Evolutionary conservation across 1,284 basidiomycete species (phyloP).

Genomic region (Cystobasidium slooffiae): DNA sequence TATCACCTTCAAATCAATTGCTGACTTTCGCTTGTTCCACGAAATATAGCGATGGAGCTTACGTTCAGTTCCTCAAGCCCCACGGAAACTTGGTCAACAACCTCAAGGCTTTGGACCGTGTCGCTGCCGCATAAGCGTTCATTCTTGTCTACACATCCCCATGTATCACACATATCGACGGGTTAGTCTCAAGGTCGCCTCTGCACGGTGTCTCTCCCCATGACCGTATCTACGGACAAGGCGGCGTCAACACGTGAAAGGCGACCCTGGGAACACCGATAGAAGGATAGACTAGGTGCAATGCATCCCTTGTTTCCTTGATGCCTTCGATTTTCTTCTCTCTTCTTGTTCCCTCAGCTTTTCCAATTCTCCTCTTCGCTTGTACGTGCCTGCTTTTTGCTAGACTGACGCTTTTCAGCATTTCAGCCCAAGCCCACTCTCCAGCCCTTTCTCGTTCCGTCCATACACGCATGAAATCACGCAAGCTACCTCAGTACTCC

Average conservation of each 20-base stretch:
- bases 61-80: slow-evolving; percentile 78
- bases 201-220: too few relatives aligned
- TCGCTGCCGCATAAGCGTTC: slow-evolving; percentile 30
- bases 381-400: neutral
- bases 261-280: neutral
- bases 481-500: neutral
- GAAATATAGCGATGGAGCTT: slow-evolving; percentile 69
- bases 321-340: neutral
- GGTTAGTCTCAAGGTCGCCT: too few relatives aligned
- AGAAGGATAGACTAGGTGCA: slow-evolving; percentile 14
- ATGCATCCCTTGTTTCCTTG: slow-evolving; percentile 7
- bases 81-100: slow-evolving; percentile 83
- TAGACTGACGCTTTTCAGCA: neutral
- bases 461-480: neutral
- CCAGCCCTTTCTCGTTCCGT: neutral
- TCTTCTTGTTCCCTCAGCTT: neutral
- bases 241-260: too few relatives aligned
- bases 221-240: too few relatives aligned
- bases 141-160: neutral
- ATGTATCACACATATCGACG: too few relatives aligned
- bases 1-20: neutral
- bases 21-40: neutral
- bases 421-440: neutral
- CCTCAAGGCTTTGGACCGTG: slow-evolving; percentile 59
- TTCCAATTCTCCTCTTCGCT: neutral